Percentiles rank a stretch among this genome's conserved stretches.
phyloP scores from a whole-genome alignment of 306 rosid genomes.

The Prunus mongolica region DNA sequence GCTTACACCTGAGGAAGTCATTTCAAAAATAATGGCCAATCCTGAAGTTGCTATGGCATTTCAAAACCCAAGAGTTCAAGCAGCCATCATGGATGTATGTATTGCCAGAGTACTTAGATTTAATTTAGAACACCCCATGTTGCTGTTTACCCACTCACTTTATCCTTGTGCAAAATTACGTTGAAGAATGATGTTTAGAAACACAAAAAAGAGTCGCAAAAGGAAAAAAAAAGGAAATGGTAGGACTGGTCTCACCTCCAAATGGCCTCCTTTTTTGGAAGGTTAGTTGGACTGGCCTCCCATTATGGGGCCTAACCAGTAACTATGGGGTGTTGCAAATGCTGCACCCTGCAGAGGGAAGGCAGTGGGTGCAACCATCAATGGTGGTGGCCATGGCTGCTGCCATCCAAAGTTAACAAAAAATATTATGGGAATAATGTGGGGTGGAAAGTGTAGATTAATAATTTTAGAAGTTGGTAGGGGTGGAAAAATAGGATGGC shows the following conservation, averaged over 20 bases:
- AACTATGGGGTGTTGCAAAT: background rate
- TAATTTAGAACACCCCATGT: background rate
- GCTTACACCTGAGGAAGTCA: conserved; percentile 87
- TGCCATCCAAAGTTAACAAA: background rate
- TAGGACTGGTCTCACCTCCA: background rate
- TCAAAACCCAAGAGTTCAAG: conserved; percentile 97
- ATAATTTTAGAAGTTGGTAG: background rate
- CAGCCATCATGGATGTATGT: conserved; percentile 98
- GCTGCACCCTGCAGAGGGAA: background rate
- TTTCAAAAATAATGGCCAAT: conserved; percentile 93
- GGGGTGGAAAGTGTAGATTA: background rate
- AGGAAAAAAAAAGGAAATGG: background rate
- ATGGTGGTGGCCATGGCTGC: background rate
- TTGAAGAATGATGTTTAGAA: background rate
- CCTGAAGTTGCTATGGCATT: conserved; percentile 97
- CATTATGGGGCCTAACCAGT: background rate
- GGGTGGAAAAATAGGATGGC: background rate
- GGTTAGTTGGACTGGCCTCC: background rate
- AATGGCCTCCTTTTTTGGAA: background rate
- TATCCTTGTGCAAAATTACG: background rate
- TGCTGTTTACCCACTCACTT: background rate
- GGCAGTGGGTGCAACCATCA: background rate
- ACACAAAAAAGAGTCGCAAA: background rate
- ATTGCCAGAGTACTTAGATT: background rate
- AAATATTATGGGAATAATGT: background rate